Base-by-base conservation (phyloP, 2,329 filamentous ascomycete species). In the Diplodia seriata region DNA sequence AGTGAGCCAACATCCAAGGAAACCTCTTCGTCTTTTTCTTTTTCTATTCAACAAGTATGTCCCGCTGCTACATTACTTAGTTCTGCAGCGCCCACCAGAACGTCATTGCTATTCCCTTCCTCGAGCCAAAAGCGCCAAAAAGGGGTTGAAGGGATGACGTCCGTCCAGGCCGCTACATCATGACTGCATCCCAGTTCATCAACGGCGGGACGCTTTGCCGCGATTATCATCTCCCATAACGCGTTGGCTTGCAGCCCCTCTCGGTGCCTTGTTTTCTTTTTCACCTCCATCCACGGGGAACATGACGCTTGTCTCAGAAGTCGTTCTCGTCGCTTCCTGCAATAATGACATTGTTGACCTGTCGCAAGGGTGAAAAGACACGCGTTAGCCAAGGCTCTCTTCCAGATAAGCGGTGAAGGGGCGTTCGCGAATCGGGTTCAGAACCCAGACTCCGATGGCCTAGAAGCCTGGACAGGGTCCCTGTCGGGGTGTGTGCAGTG, bases 311-410 rank as follows among this genome's bases (percentile, higher is more conserved):
- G 53, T 38, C 53, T 80, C 91, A 97, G 81, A 90, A 97, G 74
- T 97, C 93, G 72, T 94, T 88, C 71, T 97, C 92, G 73, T 94
- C 94, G 71, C 88, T 89, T 68, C 94, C 94, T 69, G 93, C 89
- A 74, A 97, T 90, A 80, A 97, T 97, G 72, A 97, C 94, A 79
- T 97, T 97, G 85, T 97, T 97, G 78, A 90, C 86, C 84, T 87
- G 74, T 69, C 49, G 43, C 31, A 67, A 47, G 43, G 53, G 23
- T 40, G 50, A 66, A 66, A 36, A 47, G 14, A 49, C 20, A 64
- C 61, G 62, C 38, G 23, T 65, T 65, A 65, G 62, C 62, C 50
- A 65, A 54, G 62, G 23, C 33, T 55, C 38, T 43, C 38, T 14
- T 65, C 47, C 62, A 65, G 62, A 65, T 55, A 65, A 67, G 65